A percentile compares a stretch with the other conserved stretches of the same genome.
These are phyloP conservation scores for Penicillium ucsense DNA, from an alignment of 495 filamentous ascomycete genomes.

Conservation along the genomic window DNA sequence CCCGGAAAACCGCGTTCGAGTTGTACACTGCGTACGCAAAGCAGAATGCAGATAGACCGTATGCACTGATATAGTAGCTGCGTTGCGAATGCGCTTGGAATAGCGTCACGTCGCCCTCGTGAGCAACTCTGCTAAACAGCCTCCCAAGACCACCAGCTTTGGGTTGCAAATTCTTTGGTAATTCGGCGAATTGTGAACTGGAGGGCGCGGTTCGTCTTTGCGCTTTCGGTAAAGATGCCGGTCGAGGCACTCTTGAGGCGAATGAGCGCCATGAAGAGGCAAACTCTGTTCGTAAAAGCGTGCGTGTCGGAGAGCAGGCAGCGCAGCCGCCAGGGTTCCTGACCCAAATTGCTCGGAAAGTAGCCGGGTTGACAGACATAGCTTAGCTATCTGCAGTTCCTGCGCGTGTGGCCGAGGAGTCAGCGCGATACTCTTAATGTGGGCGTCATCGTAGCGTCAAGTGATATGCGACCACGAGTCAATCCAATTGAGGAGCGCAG, in stretches of 20 bases:
- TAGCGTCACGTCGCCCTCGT: constrained; percentile 34
- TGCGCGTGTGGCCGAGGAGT: too few relatives aligned
- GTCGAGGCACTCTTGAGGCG: constrained; percentile 20
- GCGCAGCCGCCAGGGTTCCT: constrained; percentile 17
- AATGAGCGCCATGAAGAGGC: constrained; percentile 24
- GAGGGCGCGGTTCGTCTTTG: constrained; percentile 6
- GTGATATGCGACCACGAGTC: too few relatives aligned
- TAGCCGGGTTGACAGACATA: constrained; percentile 26
- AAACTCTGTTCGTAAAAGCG: constrained; percentile 4
- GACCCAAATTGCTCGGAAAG: constrained; percentile 19
- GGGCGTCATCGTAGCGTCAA: too few relatives aligned
- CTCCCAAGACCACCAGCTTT: constrained; percentile 18
- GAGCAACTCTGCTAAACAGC: constrained; percentile 27
- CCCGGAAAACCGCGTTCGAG: constrained; percentile 34
- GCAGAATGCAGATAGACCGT: constrained; percentile 46
- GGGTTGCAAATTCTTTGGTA: constrained; percentile 1
- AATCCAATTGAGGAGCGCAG: background rate
- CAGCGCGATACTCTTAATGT: too few relatives aligned
- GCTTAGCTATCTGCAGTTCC: background rate
- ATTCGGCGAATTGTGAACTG: constrained; percentile 2
- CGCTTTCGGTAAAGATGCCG: constrained; percentile 12
- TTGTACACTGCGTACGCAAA: constrained; percentile 47
- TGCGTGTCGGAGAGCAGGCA: constrained; percentile 2
- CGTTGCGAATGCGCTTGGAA: constrained; percentile 55
- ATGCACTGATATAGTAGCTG: constrained; percentile 46